Percentiles rank a stretch among this genome's conserved stretches.
Conservation (phyloP, 2,329 filamentous ascomycete genomes). For the Colletotrichum tabaci region DNA sequence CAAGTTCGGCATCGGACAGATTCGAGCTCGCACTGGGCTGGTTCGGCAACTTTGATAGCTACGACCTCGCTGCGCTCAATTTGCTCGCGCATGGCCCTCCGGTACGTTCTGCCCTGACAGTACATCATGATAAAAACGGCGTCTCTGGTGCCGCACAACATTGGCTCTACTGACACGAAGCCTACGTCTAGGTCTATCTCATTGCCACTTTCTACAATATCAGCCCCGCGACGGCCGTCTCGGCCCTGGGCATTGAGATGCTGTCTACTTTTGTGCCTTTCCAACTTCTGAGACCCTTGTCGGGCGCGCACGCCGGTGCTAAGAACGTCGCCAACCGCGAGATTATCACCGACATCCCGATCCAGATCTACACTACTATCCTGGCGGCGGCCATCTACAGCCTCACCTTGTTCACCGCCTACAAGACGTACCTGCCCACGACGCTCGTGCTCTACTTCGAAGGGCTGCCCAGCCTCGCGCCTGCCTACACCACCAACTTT, state of each 20-base stretch:
- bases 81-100: conserved; percentile 82
- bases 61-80: conserved; percentile 76
- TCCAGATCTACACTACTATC: conserved; percentile 75
- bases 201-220: conserved; percentile 84
- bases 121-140: neutral
- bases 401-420: conserved; percentile 78
- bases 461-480: conserved; percentile 77
- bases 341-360: conserved; percentile 74
- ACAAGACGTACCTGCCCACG: conserved; percentile 78
- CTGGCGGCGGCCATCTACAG: conserved; percentile 82
- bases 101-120: conserved; percentile 57
- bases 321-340: conserved; percentile 70
- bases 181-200: conserved; percentile 73
- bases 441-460: conserved; percentile 83
- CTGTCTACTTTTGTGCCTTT: conserved; percentile 81
- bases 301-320: conserved; percentile 72
- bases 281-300: conserved; percentile 78
- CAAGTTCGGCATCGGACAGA: conserved; percentile 75
- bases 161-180: conserved; percentile 13
- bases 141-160: neutral
- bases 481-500: conserved; percentile 76
- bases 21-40: conserved; percentile 81
- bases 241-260: conserved; percentile 77
- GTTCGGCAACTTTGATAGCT: conserved; percentile 81
- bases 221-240: conserved; percentile 70